A percentile compares a stretch with the other conserved stretches of the same genome.
phyloP scores from a whole-genome alignment of 495 filamentous ascomycete genomes.

The Xylaria flabelliformis region DNA sequence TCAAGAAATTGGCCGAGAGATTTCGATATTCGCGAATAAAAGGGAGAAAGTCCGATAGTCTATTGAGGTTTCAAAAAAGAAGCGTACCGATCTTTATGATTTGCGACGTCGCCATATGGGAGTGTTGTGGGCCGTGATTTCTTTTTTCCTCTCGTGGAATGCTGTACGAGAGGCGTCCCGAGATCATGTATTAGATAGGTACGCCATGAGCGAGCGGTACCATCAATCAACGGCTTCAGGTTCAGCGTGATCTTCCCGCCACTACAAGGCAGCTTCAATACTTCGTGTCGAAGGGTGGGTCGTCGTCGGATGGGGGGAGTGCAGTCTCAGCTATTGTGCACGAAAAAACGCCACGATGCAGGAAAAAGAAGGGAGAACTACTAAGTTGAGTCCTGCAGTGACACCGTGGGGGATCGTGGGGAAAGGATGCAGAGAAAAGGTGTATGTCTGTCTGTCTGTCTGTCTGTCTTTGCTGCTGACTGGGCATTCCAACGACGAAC shows the following conservation, averaged over 20 bases:
- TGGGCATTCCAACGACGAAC: conserved; percentile 17
- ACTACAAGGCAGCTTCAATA: conserved; percentile 5
- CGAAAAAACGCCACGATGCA: conserved; percentile 17
- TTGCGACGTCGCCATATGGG: background rate
- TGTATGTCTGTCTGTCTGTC: no score
- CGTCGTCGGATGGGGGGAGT: conserved; percentile 2
- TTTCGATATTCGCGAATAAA: conserved; percentile 29
- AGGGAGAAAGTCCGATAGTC: conserved; percentile 36
- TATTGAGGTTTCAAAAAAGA: conserved; percentile 32
- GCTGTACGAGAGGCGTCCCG: conserved; percentile 17
- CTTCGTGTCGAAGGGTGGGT: background rate
- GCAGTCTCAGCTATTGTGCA: conserved; percentile 22
- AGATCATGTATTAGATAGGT: background rate
- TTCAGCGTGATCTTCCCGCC: background rate
- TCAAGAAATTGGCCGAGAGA: conserved; percentile 31
- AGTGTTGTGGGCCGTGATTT: conserved; percentile 10
- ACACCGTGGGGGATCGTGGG: conserved; percentile 20
- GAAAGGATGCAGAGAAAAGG: background rate
- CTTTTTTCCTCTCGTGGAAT: conserved; percentile 8
- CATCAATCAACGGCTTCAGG: conserved; percentile 10
- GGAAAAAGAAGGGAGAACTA: background rate
- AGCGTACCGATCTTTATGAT: conserved; percentile 8
- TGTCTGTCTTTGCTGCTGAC: background rate
- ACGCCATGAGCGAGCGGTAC: conserved; percentile 7
- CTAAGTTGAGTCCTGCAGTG: background rate